A percentile compares a stretch with the other conserved stretches of the same genome.
phyloP scores from a whole-genome alignment of 2,329 filamentous ascomycete species.

The Microcera coccophila region DNA sequence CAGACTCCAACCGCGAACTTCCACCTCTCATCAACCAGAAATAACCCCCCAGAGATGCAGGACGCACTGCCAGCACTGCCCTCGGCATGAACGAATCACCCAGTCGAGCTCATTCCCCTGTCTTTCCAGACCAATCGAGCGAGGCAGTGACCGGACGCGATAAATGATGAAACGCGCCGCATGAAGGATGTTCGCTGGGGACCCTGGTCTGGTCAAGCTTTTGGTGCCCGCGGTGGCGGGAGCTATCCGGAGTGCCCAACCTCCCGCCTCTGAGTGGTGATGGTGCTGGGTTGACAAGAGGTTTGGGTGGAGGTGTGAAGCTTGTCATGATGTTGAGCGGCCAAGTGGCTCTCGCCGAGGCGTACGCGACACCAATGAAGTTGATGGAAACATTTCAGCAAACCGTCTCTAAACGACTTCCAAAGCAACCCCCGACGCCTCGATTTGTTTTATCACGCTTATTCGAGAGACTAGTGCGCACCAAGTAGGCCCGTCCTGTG shows the following conservation, averaged over 20 bases:
- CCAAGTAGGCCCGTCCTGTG: not conserved
- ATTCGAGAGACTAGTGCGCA: too few species aligned
- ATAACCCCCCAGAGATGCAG: not conserved
- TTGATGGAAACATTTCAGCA: too few species aligned
- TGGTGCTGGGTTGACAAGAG: too few species aligned
- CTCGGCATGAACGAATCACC: not conserved
- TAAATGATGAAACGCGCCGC: conserved; percentile 2
- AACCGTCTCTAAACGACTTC: too few species aligned
- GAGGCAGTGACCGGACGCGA: not conserved
- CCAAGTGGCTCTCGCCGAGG: too few species aligned
- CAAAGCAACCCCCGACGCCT: too few species aligned
- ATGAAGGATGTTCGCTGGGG: not conserved
- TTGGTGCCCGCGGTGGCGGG: too few species aligned
- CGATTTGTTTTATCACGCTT: too few species aligned
- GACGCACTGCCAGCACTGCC: not conserved
- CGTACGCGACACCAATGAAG: too few species aligned
- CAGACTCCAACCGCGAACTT: not conserved
- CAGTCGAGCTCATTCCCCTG: not conserved
- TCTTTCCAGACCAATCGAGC: not conserved
- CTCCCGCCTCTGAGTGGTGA: too few species aligned
- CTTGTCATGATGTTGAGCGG: too few species aligned
- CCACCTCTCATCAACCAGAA: not conserved
- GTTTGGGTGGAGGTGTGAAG: too few species aligned
- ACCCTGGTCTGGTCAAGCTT: not conserved
- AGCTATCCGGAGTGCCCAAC: not conserved